Base-by-base conservation (phyloP, 768 basidiomycete genomes). In the Naganishia randhawae region DNA sequence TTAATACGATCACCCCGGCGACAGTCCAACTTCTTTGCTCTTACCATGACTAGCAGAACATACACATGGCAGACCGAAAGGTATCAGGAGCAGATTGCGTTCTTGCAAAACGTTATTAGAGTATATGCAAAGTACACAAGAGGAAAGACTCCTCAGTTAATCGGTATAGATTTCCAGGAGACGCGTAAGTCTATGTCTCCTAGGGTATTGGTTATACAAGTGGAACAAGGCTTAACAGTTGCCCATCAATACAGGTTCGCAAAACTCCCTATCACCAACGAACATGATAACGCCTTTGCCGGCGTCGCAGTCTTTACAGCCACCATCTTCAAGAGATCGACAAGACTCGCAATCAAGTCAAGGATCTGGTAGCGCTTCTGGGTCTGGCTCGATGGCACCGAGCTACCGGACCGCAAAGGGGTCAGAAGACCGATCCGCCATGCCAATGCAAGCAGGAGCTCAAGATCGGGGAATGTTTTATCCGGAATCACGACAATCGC, bases 51-150 rank as follows among this genome's bases (percentile, higher is more conserved):
- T n/a, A 85, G 91, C 25, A 63, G 78, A 77, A 87, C 91, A 29
- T 97, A 98, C 81, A 84, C 82, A 77, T 98, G 94, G 93, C 85
- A 88, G 76, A 90, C 92, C 0, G 93, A 95, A 74, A 85, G 84
- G 65, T 77, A 84, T 35, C 76, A 76, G 29, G 92, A 97, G 73
- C 94, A 95, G 77, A 72, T 82, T 14, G 80, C 80, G 14, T 98
- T 97, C 77, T 76, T 96, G 55, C 83, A 84, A 45, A 83, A 88
- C 1, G 72, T 89, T 45, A 80, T 92, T 68, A 84, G 86, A 65
- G 74, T 81, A 11, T 82, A 77, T 68, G 68, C 68, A 70, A 76
- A 75, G 62, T 75, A 80, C 65, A 75, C 76, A 31, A 71, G 78
- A 64, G 74, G 76, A 27, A 71, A 73, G 37, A 37, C 72, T 8